Conservation (phyloP, 192 early-diverging fungal species). For the Mortierella antarctica region DNA sequence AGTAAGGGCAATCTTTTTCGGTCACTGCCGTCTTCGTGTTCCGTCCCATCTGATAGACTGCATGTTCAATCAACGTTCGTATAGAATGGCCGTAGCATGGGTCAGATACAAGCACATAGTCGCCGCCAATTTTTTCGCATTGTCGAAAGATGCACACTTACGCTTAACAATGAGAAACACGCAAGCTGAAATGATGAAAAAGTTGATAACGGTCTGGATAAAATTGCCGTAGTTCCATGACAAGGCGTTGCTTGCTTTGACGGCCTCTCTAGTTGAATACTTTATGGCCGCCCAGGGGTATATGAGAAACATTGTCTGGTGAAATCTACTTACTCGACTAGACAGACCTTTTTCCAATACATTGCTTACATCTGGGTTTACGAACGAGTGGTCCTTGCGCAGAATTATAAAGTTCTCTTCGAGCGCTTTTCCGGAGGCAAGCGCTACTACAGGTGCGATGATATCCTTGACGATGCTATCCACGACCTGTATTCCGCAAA, state of each 20-base stretch:
- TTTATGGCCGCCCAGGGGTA: neutral
- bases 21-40: conserved; percentile 21
- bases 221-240: conserved; percentile 74
- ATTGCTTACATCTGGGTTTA: conserved; percentile 24
- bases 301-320: neutral
- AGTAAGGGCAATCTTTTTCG: conserved; percentile 37
- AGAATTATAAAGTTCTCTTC: conserved; percentile 48
- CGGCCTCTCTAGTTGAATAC: conserved; percentile 35
- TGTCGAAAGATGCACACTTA: neutral
- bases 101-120: neutral
- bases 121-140: neutral
- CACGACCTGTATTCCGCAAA: conserved; percentile 30
- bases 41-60: conserved; percentile 50
- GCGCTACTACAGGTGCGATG: conserved; percentile 64
- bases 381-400: conserved; percentile 12
- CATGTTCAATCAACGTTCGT: neutral
- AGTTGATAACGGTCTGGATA: conserved; percentile 71
- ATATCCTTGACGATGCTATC: conserved; percentile 60
- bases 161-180: conserved; percentile 73
- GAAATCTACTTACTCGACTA: neutral
- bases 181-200: conserved; percentile 67
- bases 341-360: too few species aligned
- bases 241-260: conserved; percentile 60
- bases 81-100: neutral
- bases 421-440: conserved; percentile 61